Conservation (phyloP, 225 moss, liverwort and hornwort genomes). For the Marchantia paleacea region DNA sequence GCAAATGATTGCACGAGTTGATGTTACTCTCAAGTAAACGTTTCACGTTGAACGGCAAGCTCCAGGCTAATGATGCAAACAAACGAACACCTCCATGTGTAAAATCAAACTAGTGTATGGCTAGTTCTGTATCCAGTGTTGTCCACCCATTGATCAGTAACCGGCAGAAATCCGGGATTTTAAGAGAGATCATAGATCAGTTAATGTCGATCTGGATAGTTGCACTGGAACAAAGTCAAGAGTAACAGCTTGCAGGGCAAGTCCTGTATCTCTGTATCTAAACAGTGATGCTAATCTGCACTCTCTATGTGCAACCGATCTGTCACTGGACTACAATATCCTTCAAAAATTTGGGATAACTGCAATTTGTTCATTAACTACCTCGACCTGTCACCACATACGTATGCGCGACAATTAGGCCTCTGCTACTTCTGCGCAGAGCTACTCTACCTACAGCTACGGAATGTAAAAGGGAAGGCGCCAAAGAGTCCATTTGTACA, state of each 20-base stretch:
- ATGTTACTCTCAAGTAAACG: slow-evolving; percentile 19
- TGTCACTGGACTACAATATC: neutral
- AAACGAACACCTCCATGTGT: neutral
- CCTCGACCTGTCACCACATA: neutral
- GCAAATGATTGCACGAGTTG: slow-evolving; percentile 30
- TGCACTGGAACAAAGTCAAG: neutral
- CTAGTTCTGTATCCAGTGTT: slow-evolving; percentile 19
- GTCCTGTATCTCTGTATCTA: neutral
- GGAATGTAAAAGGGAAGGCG: neutral
- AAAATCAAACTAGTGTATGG: slow-evolving; percentile 5
- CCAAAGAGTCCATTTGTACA: neutral
- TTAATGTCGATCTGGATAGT: neutral
- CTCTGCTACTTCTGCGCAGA: neutral
- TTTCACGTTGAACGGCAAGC: slow-evolving; percentile 16
- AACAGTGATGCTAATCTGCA: neutral
- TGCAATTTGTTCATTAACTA: neutral
- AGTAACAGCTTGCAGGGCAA: neutral
- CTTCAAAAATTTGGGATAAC: neutral
- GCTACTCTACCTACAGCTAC: no score
- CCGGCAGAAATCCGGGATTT: neutral
- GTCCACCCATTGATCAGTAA: slow-evolving; percentile 3
- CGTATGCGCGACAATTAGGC: neutral
- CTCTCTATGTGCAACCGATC: neutral
- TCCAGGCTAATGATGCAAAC: slow-evolving; percentile 14
- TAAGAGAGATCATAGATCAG: neutral